phyloP scores from a whole-genome alignment of 495 filamentous ascomycete species.

The Tuber umbilicatum region DNA sequence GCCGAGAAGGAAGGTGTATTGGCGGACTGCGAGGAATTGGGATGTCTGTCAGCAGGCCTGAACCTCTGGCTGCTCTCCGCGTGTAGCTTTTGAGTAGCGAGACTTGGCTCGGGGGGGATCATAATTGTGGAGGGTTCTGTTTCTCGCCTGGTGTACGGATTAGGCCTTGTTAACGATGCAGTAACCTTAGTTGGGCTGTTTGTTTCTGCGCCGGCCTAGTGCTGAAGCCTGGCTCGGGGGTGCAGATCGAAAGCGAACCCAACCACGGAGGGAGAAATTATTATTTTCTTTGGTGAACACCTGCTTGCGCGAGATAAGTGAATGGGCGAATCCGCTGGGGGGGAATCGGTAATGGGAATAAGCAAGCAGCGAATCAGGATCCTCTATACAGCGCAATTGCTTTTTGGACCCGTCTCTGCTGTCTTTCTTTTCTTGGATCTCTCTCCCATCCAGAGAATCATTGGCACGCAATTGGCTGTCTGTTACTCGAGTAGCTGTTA shows the following conservation, averaged over 20 bases:
- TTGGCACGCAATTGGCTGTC: neutral
- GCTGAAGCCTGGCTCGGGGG: neutral
- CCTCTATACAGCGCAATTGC: neutral
- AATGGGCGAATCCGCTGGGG: neutral
- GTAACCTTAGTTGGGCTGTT: constrained; percentile 3
- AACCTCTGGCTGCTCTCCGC: constrained; percentile 39
- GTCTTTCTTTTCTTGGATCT: neutral
- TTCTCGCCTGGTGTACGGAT: constrained; percentile 18
- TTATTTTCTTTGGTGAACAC: neutral
- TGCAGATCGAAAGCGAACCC: neutral
- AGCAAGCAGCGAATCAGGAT: neutral
- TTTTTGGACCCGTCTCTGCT: neutral
- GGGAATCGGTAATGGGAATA: neutral
- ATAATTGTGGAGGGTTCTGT: constrained; percentile 24
- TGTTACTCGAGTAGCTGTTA: too few species aligned
- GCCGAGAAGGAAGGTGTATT: constrained; percentile 29
- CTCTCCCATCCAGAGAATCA: constrained; percentile 1
- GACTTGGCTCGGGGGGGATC: constrained; percentile 30
- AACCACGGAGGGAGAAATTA: neutral
- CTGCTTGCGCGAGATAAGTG: neutral
- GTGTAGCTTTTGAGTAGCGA: constrained; percentile 24
- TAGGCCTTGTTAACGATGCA: constrained; percentile 4
- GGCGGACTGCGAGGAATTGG: constrained; percentile 27
- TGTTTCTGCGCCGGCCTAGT: neutral
- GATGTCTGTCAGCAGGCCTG: constrained; percentile 30